Conservation (phyloP, 129 eudicot genomes). For the Lactuca saligna region DNA sequence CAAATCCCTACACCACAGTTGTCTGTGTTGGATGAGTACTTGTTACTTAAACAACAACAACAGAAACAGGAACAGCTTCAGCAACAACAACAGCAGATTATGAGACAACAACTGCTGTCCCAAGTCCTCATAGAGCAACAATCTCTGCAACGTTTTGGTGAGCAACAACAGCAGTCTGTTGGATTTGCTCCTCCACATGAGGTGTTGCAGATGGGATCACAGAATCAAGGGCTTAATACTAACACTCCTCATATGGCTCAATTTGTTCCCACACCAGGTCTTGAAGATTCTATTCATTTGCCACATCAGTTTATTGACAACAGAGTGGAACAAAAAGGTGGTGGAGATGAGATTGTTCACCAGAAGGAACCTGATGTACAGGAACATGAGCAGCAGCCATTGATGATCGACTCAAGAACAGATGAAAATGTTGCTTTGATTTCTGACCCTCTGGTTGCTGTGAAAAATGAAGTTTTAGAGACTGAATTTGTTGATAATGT, state of each 20-base stretch:
- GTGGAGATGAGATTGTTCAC: constrained; percentile 15
- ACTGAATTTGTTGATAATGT: constrained; percentile 23
- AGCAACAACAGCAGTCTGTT: constrained; percentile 26
- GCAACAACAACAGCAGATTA: constrained; percentile 54
- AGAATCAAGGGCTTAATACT: constrained; percentile 40
- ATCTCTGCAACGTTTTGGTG: constrained; percentile 48
- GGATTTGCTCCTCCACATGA: constrained; percentile 46
- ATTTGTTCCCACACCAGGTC: constrained; percentile 37
- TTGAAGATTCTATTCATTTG: constrained; percentile 45
- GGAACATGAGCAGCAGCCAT: constrained; percentile 18
- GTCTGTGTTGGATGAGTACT: constrained; percentile 60
- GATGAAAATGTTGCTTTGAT: constrained; percentile 29
- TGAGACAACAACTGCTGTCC: constrained; percentile 75
- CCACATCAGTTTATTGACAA: constrained; percentile 68
- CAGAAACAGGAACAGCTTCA: constrained; percentile 67
- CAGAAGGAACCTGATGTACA: constrained; percentile 24
- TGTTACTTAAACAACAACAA: constrained; percentile 78
- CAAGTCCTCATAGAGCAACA: constrained; percentile 59
- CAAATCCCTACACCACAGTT: constrained; percentile 64
- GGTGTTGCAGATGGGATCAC: constrained; percentile 50
- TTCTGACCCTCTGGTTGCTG: constrained; percentile 25
- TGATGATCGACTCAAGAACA: constrained; percentile 5
- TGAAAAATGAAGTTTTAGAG: constrained; percentile 17
- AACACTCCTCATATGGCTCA: constrained; percentile 39
- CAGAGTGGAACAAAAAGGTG: constrained; percentile 14